A percentile compares a stretch with the other conserved stretches of the same genome.
phyloP scores from a whole-genome alignment of 1,284 basidiomycete species.

The Coniferiporia sulphurascens region DNA sequence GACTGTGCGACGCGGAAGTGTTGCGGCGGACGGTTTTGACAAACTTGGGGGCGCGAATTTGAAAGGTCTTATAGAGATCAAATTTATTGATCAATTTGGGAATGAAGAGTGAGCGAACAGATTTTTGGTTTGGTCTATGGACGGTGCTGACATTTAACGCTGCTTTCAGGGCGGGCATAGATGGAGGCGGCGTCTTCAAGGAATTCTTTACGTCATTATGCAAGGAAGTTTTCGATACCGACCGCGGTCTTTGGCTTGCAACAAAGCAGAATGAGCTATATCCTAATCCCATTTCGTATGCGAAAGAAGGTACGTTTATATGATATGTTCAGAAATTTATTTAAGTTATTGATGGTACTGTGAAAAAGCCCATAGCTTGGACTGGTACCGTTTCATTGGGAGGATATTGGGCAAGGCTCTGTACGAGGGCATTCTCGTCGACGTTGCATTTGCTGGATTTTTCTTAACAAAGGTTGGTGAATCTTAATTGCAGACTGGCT shows the following conservation, averaged over 20 bases:
- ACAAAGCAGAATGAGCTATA: constrained; percentile 92
- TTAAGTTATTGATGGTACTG: constrained; percentile 3
- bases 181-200: constrained; percentile 97
- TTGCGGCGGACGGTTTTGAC: constrained; percentile 89
- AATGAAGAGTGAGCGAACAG: constrained; percentile 61
- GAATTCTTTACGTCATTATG: constrained; percentile 92
- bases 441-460: constrained; percentile 93
- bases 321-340: neutral
- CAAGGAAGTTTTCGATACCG: constrained; percentile 92
- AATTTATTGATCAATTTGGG: constrained; percentile 89
- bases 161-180: constrained; percentile 71
- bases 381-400: constrained; percentile 95
- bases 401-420: constrained; percentile 92
- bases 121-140: neutral
- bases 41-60: constrained; percentile 71
- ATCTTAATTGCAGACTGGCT: constrained; percentile 25
- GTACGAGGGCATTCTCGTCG: constrained; percentile 96
- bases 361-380: constrained; percentile 66
- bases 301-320: constrained; percentile 64
- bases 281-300: constrained; percentile 88
- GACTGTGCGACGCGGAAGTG: constrained; percentile 65
- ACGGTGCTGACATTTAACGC: neutral
- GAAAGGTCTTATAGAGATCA: constrained; percentile 80
- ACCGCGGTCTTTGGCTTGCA: constrained; percentile 90
- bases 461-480: constrained; percentile 79